These are phyloP conservation scores for Pythium rhizo-oryzae DNA, from an alignment of 352 stramenopile genomes.

Conservation along the genomic window DNA sequence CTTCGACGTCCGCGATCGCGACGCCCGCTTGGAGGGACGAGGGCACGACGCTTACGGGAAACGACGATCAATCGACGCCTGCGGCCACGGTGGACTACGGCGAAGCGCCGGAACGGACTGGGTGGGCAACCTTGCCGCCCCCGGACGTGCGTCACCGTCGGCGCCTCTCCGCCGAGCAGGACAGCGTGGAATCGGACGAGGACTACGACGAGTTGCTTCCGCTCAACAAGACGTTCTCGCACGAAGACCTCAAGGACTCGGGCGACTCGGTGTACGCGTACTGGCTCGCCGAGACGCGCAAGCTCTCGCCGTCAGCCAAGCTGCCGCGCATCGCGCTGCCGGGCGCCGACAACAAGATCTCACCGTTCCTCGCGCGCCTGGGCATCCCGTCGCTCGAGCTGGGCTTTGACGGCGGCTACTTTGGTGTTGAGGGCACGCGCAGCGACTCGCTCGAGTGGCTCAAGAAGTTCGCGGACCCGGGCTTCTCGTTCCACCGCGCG, in stretches of 20 bases:
- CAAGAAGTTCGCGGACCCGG: conserved; percentile 71
- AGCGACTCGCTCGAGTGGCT: conserved; percentile 80
- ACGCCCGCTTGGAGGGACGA: no score
- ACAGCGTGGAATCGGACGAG: no score
- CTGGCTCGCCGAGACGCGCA: conserved; percentile 64
- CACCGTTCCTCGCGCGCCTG: conserved; percentile 69
- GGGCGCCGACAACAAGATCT: conserved; percentile 56
- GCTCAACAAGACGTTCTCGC: conserved; percentile 69
- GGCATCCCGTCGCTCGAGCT: conserved; percentile 79
- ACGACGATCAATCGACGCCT: no score
- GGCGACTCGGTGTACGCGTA: conserved; percentile 72
- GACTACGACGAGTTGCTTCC: no score
- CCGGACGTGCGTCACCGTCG: background rate
- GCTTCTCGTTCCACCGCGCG: conserved; percentile 73
- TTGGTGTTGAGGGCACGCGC: conserved; percentile 55
- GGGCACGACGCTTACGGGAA: no score
- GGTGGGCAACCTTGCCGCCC: no score
- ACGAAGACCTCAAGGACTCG: conserved; percentile 57
- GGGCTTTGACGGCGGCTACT: conserved; percentile 70
- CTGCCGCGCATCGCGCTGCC: conserved; percentile 57
- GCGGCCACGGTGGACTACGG: no score
- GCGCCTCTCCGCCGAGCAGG: background rate
- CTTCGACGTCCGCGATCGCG: no score
- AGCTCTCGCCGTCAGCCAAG: conserved; percentile 38
- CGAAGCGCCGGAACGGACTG: no score